A percentile compares a stretch with the other conserved stretches of the same genome.
Evolutionary conservation across 73 alveolate genomes (phyloP).

Genomic region (Paramecium sexaurelia): DNA sequence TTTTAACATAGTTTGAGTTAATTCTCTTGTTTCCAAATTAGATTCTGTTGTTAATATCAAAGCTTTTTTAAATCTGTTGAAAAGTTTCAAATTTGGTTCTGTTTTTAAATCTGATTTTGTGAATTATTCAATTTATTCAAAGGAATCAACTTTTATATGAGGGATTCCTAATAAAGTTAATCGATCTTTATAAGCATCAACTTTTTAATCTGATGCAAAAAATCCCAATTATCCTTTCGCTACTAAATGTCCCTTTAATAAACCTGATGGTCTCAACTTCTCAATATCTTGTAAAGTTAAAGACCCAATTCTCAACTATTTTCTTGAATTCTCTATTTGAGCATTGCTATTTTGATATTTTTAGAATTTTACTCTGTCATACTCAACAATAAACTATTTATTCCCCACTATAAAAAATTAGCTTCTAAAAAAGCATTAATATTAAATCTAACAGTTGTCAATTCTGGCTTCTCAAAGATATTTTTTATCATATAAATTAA

Average conservation of each 20-base stretch:
- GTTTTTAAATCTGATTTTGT: background rate
- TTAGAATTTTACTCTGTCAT: background rate
- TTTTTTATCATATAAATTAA: slow-evolving; percentile 4
- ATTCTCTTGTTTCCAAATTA: background rate
- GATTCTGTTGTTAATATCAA: background rate
- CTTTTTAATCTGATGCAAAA: background rate
- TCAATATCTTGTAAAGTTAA: background rate
- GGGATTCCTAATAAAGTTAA: background rate
- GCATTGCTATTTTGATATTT: background rate
- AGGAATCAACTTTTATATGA: background rate
- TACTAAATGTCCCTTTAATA: slow-evolving; percentile 9
- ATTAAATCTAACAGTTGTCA: background rate
- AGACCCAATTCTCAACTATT: background rate
- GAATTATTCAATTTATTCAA: background rate
- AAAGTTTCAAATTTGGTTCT: background rate
- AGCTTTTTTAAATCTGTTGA: background rate
- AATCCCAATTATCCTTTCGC: slow-evolving; percentile 11
- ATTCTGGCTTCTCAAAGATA: background rate
- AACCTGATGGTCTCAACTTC: background rate
- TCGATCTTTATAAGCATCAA: background rate
- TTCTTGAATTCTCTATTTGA: background rate
- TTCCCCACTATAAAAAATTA: background rate
- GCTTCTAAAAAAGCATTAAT: slow-evolving; percentile 1
- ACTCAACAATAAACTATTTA: background rate
- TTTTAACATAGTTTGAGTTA: background rate